phyloP scores from a whole-genome alignment of 2,329 filamentous ascomycete species.

The Alternaria sp. region DNA sequence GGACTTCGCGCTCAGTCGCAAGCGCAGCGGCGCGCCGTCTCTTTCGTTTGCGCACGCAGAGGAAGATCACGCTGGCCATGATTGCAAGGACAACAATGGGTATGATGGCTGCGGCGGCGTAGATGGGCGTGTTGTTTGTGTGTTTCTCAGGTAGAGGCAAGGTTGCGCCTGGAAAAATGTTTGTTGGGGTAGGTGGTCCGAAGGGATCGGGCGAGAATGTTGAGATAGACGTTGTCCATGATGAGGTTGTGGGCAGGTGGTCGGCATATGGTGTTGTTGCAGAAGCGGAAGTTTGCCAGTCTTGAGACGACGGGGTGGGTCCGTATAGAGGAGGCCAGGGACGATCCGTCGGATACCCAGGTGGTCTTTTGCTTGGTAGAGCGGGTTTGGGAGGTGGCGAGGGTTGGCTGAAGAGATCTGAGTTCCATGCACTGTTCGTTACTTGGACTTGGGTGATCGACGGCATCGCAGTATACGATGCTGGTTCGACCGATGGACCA shows the following conservation, averaged over 20 bases:
- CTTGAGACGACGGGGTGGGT: neutral
- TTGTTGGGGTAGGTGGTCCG: constrained; percentile 1
- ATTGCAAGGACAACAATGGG: constrained; percentile 35
- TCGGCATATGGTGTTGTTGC: constrained; percentile 7
- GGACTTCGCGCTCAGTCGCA: constrained; percentile 5
- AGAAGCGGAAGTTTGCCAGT: constrained; percentile 2
- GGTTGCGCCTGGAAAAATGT: neutral
- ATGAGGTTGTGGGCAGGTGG: neutral
- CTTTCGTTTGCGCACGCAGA: constrained; percentile 41
- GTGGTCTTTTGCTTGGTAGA: neutral
- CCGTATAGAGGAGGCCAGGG: constrained; percentile 2
- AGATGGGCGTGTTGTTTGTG: constrained; percentile 19
- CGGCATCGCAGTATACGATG: neutral
- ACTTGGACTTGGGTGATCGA: neutral
- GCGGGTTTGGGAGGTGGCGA: neutral
- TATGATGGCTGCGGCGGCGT: constrained; percentile 32
- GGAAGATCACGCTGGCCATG: constrained; percentile 29
- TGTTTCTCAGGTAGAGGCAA: neutral
- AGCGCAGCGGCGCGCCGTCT: constrained; percentile 22
- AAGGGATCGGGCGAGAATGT: neutral
- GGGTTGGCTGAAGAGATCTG: neutral
- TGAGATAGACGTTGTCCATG: neutral
- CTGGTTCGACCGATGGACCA: neutral
- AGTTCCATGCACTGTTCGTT: neutral
- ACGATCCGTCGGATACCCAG: neutral